Conservation (phyloP, 108 stramenopile species). For the Tribonema minus region DNA sequence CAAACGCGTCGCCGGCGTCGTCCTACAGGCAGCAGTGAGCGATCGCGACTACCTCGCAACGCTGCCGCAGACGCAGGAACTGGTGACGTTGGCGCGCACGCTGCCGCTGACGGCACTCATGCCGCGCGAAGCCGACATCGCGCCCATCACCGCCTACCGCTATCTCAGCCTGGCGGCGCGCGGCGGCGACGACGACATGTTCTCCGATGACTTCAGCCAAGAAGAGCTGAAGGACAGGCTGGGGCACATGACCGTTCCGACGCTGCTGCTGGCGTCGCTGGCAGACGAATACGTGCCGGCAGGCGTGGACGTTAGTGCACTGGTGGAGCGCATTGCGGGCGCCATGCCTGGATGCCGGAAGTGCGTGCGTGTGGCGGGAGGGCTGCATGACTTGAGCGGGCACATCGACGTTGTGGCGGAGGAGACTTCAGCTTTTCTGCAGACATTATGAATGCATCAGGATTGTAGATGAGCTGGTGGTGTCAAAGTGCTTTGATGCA, state of each 20-base stretch:
- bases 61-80: conserved; percentile 1
- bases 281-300: conserved; percentile 78
- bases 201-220: conserved; percentile 78
- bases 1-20: conserved; percentile 49
- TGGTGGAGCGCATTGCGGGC: too few relatives aligned
- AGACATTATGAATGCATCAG: too few relatives aligned
- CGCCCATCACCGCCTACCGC: conserved; percentile 83
- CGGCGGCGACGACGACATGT: conserved; percentile 80
- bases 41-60: conserved; percentile 72
- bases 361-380: too few relatives aligned
- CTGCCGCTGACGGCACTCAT: conserved; percentile 70
- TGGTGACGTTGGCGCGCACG: conserved; percentile 59
- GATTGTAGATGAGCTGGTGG: too few relatives aligned
- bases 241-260: conserved; percentile 51
- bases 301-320: too few relatives aligned
- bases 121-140: conserved; percentile 77
- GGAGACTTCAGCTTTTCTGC: too few relatives aligned
- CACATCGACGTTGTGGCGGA: too few relatives aligned
- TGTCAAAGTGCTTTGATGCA: too few relatives aligned
- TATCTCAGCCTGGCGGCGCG: conserved; percentile 69
- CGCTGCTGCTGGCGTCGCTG: conserved; percentile 73
- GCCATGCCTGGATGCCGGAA: too few relatives aligned
- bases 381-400: too few relatives aligned
- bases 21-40: conserved; percentile 84
- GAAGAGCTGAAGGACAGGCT: conserved; percentile 60